These are phyloP conservation scores for Debaryomyces subglobosus DNA, from an alignment of 1,139 yeast species.

Conservation along the genomic window DNA sequence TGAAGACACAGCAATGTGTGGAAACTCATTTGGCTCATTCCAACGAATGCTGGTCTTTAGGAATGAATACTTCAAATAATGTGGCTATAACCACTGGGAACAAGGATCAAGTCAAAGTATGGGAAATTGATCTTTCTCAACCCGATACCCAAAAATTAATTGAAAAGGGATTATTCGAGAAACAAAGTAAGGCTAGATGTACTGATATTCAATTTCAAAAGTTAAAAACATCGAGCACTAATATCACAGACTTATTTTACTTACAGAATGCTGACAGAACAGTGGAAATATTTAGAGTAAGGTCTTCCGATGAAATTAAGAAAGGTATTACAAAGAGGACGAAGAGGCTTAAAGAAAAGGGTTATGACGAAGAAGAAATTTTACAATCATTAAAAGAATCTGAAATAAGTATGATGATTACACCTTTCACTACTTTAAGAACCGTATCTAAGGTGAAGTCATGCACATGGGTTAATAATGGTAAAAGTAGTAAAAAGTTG, in stretches of 20 bases:
- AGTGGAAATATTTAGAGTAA: conserved; percentile 77
- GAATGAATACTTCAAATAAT: conserved; percentile 41
- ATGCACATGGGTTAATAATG: conserved; percentile 54
- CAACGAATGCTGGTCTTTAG: conserved; percentile 90
- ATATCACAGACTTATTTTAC: conserved; percentile 53
- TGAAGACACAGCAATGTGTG: conserved; percentile 83
- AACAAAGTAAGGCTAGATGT: conserved; percentile 80
- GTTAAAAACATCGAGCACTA: conserved; percentile 15
- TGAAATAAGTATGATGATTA: conserved; percentile 59
- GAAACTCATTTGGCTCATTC: conserved; percentile 95
- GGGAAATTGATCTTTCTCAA: conserved; percentile 64
- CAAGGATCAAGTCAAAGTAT: conserved; percentile 80
- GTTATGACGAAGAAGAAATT: conserved; percentile 62
- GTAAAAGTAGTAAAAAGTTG: conserved; percentile 38
- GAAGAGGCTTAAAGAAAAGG: conserved; percentile 76
- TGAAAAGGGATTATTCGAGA: conserved; percentile 71
- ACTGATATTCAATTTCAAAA: conserved; percentile 58
- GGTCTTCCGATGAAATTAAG: conserved; percentile 76
- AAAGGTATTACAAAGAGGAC: conserved; percentile 80
- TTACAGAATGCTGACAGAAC: conserved; percentile 81
- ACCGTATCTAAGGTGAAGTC: conserved; percentile 59
- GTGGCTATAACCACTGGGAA: conserved; percentile 72
- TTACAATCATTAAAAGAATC: conserved; percentile 54
- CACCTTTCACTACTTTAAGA: conserved; percentile 66
- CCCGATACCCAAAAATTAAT: conserved; percentile 56